Percentiles rank a stretch among this genome's conserved stretches.
Evolutionary conservation across 345 rosid species (phyloP).

Genomic region (Eucalyptus grandis): DNA sequence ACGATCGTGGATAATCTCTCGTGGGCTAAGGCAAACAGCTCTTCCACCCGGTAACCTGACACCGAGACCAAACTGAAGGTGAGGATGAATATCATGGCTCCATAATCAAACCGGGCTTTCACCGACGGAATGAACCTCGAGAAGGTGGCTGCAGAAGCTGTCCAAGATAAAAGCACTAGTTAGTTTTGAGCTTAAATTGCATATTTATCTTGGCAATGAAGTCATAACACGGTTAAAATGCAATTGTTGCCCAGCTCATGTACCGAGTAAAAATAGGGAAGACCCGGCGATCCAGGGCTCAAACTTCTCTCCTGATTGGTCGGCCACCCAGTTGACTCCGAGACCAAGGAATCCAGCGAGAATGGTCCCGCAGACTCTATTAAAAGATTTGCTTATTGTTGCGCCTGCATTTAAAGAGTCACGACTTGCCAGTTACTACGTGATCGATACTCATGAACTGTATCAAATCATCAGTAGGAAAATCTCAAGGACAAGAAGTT

Average conservation of each 20-base stretch:
- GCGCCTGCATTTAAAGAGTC: slow-evolving; percentile 46
- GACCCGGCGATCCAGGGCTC: slow-evolving; percentile 39
- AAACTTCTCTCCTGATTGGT: slow-evolving; percentile 27
- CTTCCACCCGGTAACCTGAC: slow-evolving; percentile 51
- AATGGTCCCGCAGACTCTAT: slow-evolving; percentile 55
- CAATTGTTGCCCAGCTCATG: not conserved
- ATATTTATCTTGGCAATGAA: not conserved
- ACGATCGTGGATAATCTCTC: slow-evolving; percentile 47
- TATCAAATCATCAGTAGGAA: not conserved
- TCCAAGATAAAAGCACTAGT: not conserved
- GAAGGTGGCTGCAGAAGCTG: slow-evolving; percentile 70
- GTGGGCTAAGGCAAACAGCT: slow-evolving; percentile 38
- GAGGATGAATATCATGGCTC: slow-evolving; percentile 65
- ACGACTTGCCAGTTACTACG: slow-evolving; percentile 10
- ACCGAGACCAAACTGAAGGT: slow-evolving; percentile 71
- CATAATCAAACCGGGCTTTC: slow-evolving; percentile 66
- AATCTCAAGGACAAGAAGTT: not conserved
- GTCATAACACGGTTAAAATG: not conserved
- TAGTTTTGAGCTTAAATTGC: not conserved
- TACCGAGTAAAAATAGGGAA: slow-evolving; percentile 62
- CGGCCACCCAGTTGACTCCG: slow-evolving; percentile 53
- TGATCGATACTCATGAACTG: not conserved
- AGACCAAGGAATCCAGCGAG: slow-evolving; percentile 60
- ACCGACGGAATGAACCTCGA: slow-evolving; percentile 65
- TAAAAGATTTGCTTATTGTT: slow-evolving; percentile 43